phyloP scores from a whole-genome alignment of 2,329 filamentous ascomycete genomes.

The Karstenula rhodostoma region DNA sequence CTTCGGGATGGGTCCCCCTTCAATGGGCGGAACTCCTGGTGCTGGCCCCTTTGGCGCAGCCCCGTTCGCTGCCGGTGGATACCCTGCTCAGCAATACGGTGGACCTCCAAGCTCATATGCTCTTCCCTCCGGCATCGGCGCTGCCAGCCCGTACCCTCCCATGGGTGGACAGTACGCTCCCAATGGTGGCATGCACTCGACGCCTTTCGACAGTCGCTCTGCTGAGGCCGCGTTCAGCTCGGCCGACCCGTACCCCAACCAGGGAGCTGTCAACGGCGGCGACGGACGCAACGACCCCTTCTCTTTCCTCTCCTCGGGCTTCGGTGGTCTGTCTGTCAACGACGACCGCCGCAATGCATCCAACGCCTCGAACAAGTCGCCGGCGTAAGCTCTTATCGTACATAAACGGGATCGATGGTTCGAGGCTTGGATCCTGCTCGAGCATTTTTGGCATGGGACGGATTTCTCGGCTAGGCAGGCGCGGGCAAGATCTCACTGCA shows the following conservation, averaged over 20 bases:
- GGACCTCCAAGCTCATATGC: conserved; percentile 89
- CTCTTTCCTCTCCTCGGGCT: conserved; percentile 78
- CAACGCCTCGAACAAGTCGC: conserved; percentile 51
- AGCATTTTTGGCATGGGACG: conserved; percentile 44
- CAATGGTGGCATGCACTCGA: conserved; percentile 79
- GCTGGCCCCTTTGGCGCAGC: conserved; percentile 75
- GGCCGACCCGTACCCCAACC: conserved; percentile 81
- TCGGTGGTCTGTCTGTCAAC: conserved; percentile 76
- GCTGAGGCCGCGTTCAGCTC: conserved; percentile 95
- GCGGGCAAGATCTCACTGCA: conserved; percentile 45
- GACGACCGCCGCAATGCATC: conserved; percentile 59
- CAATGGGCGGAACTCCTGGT: conserved; percentile 79
- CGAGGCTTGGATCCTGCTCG: conserved; percentile 43
- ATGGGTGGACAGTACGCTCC: conserved; percentile 79
- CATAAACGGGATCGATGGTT: conserved; percentile 45
- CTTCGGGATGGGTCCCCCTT: conserved; percentile 85
- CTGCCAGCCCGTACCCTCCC: conserved; percentile 79
- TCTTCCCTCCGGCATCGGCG: conserved; percentile 84
- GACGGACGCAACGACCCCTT: conserved; percentile 77
- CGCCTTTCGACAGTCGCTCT: conserved; percentile 90
- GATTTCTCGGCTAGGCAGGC: conserved; percentile 46
- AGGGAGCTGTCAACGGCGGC: conserved; percentile 72
- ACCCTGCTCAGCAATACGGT: conserved; percentile 80
- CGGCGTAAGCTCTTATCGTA: conserved; percentile 45
- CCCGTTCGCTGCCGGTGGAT: conserved; percentile 69